These are phyloP conservation scores for Syncephalastrum racemosum DNA, from an alignment of 371 early-diverging fungal genomes.

Conservation along the genomic window DNA sequence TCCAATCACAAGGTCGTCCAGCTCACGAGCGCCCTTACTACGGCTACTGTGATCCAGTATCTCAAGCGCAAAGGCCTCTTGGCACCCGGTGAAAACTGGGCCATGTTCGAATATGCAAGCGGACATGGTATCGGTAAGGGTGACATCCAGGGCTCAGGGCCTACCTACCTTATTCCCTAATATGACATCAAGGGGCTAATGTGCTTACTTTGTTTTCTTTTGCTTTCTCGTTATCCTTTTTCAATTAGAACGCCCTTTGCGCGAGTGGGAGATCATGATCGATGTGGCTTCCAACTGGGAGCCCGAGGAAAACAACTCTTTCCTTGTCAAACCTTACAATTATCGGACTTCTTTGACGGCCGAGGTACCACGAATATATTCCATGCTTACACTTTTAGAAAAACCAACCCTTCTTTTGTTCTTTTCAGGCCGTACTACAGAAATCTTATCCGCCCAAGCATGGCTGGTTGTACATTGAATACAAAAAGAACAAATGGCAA, in stretches of 20 bases:
- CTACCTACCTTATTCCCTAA: neutral
- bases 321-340: conserved; percentile 75
- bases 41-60: conserved; percentile 70
- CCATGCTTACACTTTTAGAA: conserved; percentile 14
- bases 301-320: conserved; percentile 64
- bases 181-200: too few species aligned
- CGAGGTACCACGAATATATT: conserved; percentile 30
- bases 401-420: neutral
- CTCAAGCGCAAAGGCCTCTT: conserved; percentile 62
- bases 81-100: conserved; percentile 72
- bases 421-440: conserved; percentile 29
- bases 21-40: conserved; percentile 70
- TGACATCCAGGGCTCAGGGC: neutral
- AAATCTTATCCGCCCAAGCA: conserved; percentile 49
- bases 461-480: conserved; percentile 70
- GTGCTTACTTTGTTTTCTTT: too few species aligned
- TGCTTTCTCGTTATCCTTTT: too few species aligned
- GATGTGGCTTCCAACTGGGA: conserved; percentile 84
- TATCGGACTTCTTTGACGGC: conserved; percentile 46
- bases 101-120: conserved; percentile 86
- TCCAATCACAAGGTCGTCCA: conserved; percentile 72
- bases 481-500: conserved; percentile 78
- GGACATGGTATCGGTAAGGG: conserved; percentile 67
- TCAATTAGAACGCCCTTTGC: conserved; percentile 77
- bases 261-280: conserved; percentile 87